A percentile compares a stretch with the other conserved stretches of the same genome.
Evolutionary conservation across 495 filamentous ascomycete genomes (phyloP).

Genomic region (Penicillium odoratum): DNA sequence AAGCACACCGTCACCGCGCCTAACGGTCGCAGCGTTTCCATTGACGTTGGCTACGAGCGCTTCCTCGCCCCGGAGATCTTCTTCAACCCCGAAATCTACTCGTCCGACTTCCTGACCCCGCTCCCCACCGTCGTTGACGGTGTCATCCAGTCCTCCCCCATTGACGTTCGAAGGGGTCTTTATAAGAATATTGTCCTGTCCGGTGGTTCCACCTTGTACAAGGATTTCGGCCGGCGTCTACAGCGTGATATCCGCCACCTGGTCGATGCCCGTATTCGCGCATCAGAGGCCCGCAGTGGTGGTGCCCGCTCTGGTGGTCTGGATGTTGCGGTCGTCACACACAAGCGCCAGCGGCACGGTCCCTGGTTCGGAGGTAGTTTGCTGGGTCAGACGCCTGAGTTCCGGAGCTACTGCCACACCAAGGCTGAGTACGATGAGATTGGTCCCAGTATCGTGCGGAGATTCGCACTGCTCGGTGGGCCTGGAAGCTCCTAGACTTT

Average conservation of each 20-base stretch:
- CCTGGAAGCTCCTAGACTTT: slow-evolving; percentile 63
- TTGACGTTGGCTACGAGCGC: slow-evolving; percentile 96
- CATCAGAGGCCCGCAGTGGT: slow-evolving; percentile 88
- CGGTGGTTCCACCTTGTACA: slow-evolving; percentile 94
- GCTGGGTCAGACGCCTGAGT: slow-evolving; percentile 97
- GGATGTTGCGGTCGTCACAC: slow-evolving; percentile 94
- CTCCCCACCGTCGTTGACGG: slow-evolving; percentile 91
- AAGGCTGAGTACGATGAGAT: slow-evolving; percentile 96
- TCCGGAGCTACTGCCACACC: slow-evolving; percentile 97
- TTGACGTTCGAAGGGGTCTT: slow-evolving; percentile 92
- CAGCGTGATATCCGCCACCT: slow-evolving; percentile 95
- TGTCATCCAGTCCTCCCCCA: slow-evolving; percentile 95
- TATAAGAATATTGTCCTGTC: slow-evolving; percentile 99
- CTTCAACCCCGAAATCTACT: slow-evolving; percentile 99
- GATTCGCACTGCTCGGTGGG: slow-evolving; percentile 92
- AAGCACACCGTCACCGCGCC: slow-evolving; percentile 85
- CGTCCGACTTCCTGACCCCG: slow-evolving; percentile 94
- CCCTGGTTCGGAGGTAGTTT: slow-evolving; percentile 98
- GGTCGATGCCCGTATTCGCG: slow-evolving; percentile 86
- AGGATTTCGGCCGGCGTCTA: slow-evolving; percentile 92
- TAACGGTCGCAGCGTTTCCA: slow-evolving; percentile 78
- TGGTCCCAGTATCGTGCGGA: slow-evolving; percentile 90
- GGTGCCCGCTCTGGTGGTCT: slow-evolving; percentile 77
- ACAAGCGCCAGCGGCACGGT: slow-evolving; percentile 93
- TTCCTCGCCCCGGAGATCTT: slow-evolving; percentile 99